Percentiles rank a stretch among this genome's conserved stretches.
Conservation (phyloP, 2,329 filamentous ascomycete species). For the Akanthomyces lecanii region DNA sequence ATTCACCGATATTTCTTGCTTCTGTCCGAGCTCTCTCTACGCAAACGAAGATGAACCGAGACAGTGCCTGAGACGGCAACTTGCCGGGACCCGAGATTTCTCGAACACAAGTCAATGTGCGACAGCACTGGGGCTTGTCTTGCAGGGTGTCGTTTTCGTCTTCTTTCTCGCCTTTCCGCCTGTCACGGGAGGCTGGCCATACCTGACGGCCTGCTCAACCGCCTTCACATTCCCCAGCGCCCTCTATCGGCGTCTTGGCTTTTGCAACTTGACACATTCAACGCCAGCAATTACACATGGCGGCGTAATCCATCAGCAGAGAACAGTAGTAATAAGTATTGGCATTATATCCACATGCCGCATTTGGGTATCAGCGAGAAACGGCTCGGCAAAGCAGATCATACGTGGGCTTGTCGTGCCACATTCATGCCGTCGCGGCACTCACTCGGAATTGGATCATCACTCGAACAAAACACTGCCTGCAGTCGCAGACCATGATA, state of each 20-base stretch:
- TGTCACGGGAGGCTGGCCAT: not conserved
- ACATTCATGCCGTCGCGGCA: not conserved
- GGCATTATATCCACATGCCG: conserved; percentile 5
- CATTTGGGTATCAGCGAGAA: not conserved
- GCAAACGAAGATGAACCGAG: not conserved
- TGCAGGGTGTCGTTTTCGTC: conserved; percentile 12
- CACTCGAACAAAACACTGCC: not conserved
- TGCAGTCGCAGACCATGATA: not conserved
- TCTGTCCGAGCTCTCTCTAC: not conserved
- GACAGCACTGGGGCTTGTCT: not conserved
- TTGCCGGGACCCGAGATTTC: conserved; percentile 15
- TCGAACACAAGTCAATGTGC: not conserved
- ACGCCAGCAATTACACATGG: not conserved
- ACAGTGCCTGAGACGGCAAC: not conserved
- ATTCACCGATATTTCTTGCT: not conserved
- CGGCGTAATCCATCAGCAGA: conserved; percentile 2
- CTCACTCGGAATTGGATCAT: not conserved
- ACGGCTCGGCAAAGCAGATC: conserved; percentile 10
- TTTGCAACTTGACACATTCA: conserved; percentile 8
- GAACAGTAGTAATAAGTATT: not conserved
- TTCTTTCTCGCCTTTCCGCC: not conserved
- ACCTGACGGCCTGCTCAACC: not conserved
- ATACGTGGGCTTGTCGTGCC: not conserved
- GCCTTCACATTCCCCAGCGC: not conserved
- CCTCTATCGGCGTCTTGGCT: not conserved